Evolutionary conservation across 192 early-diverging fungal genomes (phyloP), one percentile per base, ranked within the genome.

Genomic region (Linderina pennispora): DNA sequence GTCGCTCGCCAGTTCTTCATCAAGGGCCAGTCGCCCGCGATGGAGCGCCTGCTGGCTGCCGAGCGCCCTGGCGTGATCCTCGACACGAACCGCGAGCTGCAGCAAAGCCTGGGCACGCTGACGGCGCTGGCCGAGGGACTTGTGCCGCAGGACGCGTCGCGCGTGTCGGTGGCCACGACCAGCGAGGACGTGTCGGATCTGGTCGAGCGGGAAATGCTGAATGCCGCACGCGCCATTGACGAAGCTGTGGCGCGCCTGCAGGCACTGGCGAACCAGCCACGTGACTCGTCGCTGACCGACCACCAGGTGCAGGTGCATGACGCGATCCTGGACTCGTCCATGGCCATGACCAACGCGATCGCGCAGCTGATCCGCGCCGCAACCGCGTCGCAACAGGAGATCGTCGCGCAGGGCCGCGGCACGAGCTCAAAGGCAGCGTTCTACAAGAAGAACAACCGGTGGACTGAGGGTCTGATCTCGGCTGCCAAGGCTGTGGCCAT

Each of bases 381-480:
- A 23, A 94, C 91, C 2, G 89, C 83, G 25, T 90, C 91, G 18
- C 96, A 99, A 74, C 85, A 94, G 64, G 96, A 99, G 72, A 92
- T 96, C 79, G 96, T 96, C 4, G 82, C 88, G 0, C 89, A 97
- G 61, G 92, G 91, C 16, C 78, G 87, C 33, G 91, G 90, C 3
- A 60, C 79, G 0, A 82, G 80, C 33, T 80, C 88, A 10, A 85
- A 80, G 43, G 82, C 83, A 1, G 91, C 88, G 1, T 97, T 97
- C 65, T 99, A 99, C 80, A 97, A 97, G 69, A 99, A 99, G 78
- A 91, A 99, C 78, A 96, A 99, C 79, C 88, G 93, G 48, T 99
- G 96, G 96, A 99, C 94, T 4, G 96, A 99, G 61, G 96, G 96
- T 18, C 78, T 99, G 14, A 94, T 99, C 47, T 91, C 89, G 5